Percentiles rank a stretch among this genome's conserved stretches.
These are phyloP conservation scores for Leccinum olivaceopallidum DNA, from an alignment of 768 basidiomycete genomes.

Conservation along the genomic window DNA sequence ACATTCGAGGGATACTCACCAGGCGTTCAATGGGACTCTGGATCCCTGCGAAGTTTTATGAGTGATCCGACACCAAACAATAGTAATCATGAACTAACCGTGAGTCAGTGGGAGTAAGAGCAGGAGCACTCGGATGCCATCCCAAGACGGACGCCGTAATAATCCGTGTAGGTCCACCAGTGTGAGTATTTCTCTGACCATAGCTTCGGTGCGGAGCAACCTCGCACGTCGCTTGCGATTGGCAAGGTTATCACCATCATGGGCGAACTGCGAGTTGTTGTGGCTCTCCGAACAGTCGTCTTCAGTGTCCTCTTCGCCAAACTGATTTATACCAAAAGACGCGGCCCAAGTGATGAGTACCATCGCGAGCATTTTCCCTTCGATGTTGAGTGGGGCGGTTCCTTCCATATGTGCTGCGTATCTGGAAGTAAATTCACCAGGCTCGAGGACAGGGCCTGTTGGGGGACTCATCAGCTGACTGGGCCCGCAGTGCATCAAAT, in stretches of 20 bases:
- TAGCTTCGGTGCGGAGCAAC: conserved; percentile 59
- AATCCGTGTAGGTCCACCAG: conserved; percentile 81
- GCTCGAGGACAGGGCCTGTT: conserved; percentile 83
- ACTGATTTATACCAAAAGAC: conserved; percentile 85
- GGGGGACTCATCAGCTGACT: conserved; percentile 10
- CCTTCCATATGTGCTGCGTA: conserved; percentile 68
- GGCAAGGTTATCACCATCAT: conserved; percentile 32
- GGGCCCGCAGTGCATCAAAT: not conserved
- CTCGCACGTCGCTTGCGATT: conserved; percentile 42
- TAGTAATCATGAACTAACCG: conserved; percentile 46
- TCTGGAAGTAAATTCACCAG: conserved; percentile 74
- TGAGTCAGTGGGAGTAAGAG: conserved; percentile 82
- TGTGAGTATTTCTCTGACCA: conserved; percentile 74
- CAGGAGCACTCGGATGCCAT: conserved; percentile 79
- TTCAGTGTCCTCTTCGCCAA: conserved; percentile 46
- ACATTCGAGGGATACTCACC: conserved; percentile 10
- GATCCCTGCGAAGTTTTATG: conserved; percentile 20
- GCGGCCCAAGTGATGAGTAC: conserved; percentile 86
- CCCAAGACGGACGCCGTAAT: conserved; percentile 81
- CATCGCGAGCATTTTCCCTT: conserved; percentile 77
- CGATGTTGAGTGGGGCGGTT: conserved; percentile 59
- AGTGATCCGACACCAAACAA: conserved; percentile 1
- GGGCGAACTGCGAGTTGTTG: conserved; percentile 8
- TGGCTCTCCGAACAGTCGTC: conserved; percentile 5
- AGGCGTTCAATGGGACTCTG: conserved; percentile 29